A percentile compares a stretch with the other conserved stretches of the same genome.
These are phyloP conservation scores for Alternaria tenuissima DNA, from an alignment of 2,329 filamentous ascomycete genomes.

Conservation along the genomic window DNA sequence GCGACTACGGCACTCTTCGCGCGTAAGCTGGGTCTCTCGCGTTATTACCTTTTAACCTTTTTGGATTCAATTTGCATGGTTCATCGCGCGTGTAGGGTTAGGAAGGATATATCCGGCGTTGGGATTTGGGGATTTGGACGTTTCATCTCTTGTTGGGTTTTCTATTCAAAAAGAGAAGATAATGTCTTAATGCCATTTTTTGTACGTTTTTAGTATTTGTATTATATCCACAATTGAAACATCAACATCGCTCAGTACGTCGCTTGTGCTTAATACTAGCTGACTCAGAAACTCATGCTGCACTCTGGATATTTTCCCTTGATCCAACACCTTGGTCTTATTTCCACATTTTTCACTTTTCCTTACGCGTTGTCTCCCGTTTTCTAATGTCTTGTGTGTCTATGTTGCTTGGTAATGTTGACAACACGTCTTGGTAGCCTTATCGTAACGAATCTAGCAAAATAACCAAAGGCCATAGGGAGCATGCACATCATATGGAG, in stretches of 20 bases:
- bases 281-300: too few species aligned
- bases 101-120: slow-evolving; percentile 3
- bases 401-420: too few species aligned
- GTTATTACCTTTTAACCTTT: not conserved
- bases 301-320: too few species aligned
- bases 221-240: not conserved
- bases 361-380: too few species aligned
- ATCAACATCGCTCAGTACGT: not conserved
- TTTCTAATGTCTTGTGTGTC: too few species aligned
- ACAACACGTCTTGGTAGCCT: too few species aligned
- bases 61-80: slow-evolving; percentile 16
- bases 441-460: too few species aligned
- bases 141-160: not conserved
- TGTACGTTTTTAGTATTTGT: not conserved
- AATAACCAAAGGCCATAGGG: too few species aligned
- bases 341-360: too few species aligned
- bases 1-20: slow-evolving; percentile 41
- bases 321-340: too few species aligned
- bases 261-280: not conserved
- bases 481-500: too few species aligned
- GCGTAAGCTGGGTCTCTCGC: not conserved
- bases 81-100: not conserved
- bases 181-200: slow-evolving; percentile 1
- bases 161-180: slow-evolving; percentile 4
- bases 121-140: not conserved